Base-by-base conservation (phyloP, 257 asterid genomes). In the Linderniella brevidens region DNA sequence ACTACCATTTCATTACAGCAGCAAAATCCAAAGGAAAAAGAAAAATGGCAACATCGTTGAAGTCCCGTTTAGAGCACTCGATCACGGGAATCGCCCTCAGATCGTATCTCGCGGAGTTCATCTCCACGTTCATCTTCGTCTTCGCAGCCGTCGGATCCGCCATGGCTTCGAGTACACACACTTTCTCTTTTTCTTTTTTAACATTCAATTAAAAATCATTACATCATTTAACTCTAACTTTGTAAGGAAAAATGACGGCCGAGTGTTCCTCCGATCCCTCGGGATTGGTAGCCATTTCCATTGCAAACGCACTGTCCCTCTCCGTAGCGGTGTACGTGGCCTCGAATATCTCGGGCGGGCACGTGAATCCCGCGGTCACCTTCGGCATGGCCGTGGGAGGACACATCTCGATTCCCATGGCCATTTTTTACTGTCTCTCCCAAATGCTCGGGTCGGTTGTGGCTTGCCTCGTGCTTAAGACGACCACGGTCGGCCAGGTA, bases 351-450 rank as follows among this genome's bases (percentile, higher is more conserved):
- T 86, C 96, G 16, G 96, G 96, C 5, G 96, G 96, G 13, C 96
- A 82, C 14, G 87, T 75, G 36, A 87, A 87, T 46, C 97, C 97
- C 8, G 93, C 97, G 3, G 93, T 86, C 42, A 86, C 97, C 70
- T 79, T 86, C 13, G 92, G 74, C 3, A 82, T 73, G 93, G 93
- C 93, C 0, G 48, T 86, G 8, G 86, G 94, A 0, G 92, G 94
- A 37, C 94, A 83, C 39, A 67, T 86, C 8, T 70, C 68, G 8
- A 50, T 82, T 43, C 81, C 84, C 4, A 66, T 71, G 86, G 61
- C 93, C 10, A 49, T 86, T 11, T 73, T 79, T 58, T 79, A 86
- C 48, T 82, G 82, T 77, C 58, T 75, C 8, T 63, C 82, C 0
- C 96, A 86, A 37, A 67, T 79, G 70, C 62, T 86, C 13, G 96